phyloP scores from a whole-genome alignment of 1,284 basidiomycete species.

The Phylloboletellus chloephorus region DNA sequence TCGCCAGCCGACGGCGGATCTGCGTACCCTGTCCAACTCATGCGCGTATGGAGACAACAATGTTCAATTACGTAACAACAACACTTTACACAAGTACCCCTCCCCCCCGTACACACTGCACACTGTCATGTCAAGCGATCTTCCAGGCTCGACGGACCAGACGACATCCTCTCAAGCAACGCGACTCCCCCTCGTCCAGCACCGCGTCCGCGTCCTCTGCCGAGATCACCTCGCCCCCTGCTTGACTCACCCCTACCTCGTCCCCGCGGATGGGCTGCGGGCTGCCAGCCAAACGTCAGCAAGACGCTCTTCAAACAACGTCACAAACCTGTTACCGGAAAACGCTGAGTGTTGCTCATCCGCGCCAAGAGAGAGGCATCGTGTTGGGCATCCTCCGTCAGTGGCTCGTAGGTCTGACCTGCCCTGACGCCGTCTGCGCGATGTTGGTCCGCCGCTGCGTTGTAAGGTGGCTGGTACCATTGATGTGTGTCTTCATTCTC shows the following conservation, averaged over 20 bases:
- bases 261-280: constrained; percentile 14
- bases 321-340: constrained; percentile 17
- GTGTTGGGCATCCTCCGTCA: constrained; percentile 7
- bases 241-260: constrained; percentile 21
- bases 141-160: constrained; percentile 15
- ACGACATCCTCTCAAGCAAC: constrained; percentile 20
- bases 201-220: constrained; percentile 23
- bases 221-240: constrained; percentile 19
- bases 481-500: constrained; percentile 14
- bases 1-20: background rate
- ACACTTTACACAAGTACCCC: background rate
- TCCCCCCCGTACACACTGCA: background rate
- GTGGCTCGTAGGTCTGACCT: constrained; percentile 14
- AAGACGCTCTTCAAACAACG: background rate
- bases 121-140: constrained; percentile 21
- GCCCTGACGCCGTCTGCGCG: constrained; percentile 6
- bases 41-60: constrained; percentile 13
- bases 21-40: constrained; percentile 48
- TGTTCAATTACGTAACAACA: constrained; percentile 20
- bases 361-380: constrained; percentile 26
- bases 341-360: constrained; percentile 18
- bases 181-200: constrained; percentile 13
- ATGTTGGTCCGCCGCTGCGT: constrained; percentile 5
- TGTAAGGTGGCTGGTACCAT: constrained; percentile 12
- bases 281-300: constrained; percentile 12